A percentile compares a stretch with the other conserved stretches of the same genome.
Evolutionary conservation across 1,284 basidiomycete species (phyloP).

Genomic region (Ceratorhiza oryzae-sativae): DNA sequence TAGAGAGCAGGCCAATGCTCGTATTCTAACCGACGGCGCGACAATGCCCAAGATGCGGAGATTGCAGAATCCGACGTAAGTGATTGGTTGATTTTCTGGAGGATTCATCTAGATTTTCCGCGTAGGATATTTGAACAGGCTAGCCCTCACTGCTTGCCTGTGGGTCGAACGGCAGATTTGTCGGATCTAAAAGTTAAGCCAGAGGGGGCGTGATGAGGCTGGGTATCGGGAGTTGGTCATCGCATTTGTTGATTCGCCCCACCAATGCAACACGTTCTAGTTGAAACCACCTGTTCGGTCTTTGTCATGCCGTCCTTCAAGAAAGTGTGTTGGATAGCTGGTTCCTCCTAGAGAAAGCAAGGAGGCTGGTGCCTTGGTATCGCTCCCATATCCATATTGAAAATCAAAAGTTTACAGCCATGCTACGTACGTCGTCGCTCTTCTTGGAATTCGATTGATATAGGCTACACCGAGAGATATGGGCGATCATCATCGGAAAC

Average conservation of each 20-base stretch:
- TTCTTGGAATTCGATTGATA: neutral
- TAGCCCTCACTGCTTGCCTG: conserved; percentile 51
- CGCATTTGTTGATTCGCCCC: neutral
- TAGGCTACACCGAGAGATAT: neutral
- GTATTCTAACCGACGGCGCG: conserved; percentile 55
- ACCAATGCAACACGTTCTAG: neutral
- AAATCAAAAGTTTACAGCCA: neutral
- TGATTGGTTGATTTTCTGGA: conserved; percentile 40
- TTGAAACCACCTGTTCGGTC: neutral
- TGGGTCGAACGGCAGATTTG: conserved; percentile 53
- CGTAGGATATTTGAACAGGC: conserved; percentile 53
- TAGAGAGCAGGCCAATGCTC: conserved; percentile 51
- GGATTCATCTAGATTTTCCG: neutral
- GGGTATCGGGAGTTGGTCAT: neutral
- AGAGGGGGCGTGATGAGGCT: conserved; percentile 41
- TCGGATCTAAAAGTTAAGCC: conserved; percentile 52
- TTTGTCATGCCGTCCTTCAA: neutral
- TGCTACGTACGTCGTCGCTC: neutral
- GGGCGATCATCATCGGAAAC: neutral
- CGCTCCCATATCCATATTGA: neutral
- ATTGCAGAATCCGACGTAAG: conserved; percentile 53
- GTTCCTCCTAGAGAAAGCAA: neutral
- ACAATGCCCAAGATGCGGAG: conserved; percentile 52
- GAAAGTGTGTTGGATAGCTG: neutral
- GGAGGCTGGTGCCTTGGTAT: too few relatives aligned